A percentile compares a stretch with the other conserved stretches of the same genome.
Evolutionary conservation across 352 stramenopile species (phyloP).

Genomic region (Globisporangium parvum): DNA sequence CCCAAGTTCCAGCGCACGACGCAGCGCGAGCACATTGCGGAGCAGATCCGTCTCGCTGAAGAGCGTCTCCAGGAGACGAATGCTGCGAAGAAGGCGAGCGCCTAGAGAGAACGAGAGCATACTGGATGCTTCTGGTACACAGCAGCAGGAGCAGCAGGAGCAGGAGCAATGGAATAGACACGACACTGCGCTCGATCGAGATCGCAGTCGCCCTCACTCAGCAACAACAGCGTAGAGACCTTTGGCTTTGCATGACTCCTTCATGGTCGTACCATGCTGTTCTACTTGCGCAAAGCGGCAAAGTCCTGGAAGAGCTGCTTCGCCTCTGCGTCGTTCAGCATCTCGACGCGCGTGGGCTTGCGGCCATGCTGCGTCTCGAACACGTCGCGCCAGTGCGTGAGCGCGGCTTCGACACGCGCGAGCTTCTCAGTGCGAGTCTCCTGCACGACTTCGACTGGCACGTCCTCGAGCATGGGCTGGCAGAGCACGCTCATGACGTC

Average conservation of each 20-base stretch:
- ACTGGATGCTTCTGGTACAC: no score
- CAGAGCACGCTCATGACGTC: conserved; percentile 85
- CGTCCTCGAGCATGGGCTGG: conserved; percentile 65
- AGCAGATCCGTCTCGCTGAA: conserved; percentile 45
- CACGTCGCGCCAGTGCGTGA: conserved; percentile 57
- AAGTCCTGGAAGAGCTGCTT: conserved; percentile 72
- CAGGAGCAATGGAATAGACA: neutral
- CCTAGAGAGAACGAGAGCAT: neutral
- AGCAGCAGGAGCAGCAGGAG: no score
- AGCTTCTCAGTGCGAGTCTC: conserved; percentile 62
- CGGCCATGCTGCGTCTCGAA: conserved; percentile 49
- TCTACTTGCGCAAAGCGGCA: conserved; percentile 55
- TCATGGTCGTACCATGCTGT: no score
- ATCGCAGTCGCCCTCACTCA: neutral
- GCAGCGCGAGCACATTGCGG: conserved; percentile 54
- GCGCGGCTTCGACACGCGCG: conserved; percentile 41
- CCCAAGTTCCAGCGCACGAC: conserved; percentile 56
- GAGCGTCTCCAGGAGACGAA: conserved; percentile 60
- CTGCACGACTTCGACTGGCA: conserved; percentile 34
- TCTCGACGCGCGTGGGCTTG: conserved; percentile 60
- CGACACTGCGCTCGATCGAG: neutral
- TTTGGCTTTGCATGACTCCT: no score
- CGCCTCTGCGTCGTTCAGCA: conserved; percentile 46
- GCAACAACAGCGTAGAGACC: neutral
- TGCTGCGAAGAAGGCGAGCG: conserved; percentile 20